phyloP scores from a whole-genome alignment of 1,284 basidiomycete species.

The Irpex lacteus region DNA sequence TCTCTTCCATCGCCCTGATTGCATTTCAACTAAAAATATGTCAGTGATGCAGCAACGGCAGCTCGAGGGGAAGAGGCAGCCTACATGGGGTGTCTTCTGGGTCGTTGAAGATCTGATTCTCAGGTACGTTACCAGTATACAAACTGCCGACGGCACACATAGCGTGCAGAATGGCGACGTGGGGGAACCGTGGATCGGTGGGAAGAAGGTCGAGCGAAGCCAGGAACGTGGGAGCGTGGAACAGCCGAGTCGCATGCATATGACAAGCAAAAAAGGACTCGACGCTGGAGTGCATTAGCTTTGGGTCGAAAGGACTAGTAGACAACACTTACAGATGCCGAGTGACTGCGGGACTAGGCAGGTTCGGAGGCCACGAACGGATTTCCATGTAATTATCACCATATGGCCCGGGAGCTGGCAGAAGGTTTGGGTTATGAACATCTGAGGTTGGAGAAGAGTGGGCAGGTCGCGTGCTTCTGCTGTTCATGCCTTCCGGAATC shows the following conservation, averaged over 20 bases:
- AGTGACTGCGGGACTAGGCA: slow-evolving; percentile 58
- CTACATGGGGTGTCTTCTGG: slow-evolving; percentile 29
- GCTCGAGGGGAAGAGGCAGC: slow-evolving; percentile 1
- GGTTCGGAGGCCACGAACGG: slow-evolving; percentile 59
- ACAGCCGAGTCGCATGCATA: slow-evolving; percentile 61
- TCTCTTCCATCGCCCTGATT: slow-evolving; percentile 47
- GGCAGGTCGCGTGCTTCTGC: neutral
- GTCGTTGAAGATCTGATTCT: slow-evolving; percentile 38
- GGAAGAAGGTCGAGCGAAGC: slow-evolving; percentile 61
- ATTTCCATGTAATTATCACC: slow-evolving; percentile 34
- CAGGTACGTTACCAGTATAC: slow-evolving; percentile 58
- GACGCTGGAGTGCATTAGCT: slow-evolving; percentile 39
- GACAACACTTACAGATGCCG: slow-evolving; percentile 53
- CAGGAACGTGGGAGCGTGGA: slow-evolving; percentile 66
- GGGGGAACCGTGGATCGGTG: slow-evolving; percentile 70
- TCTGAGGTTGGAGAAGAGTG: neutral
- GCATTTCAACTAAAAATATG: slow-evolving; percentile 5
- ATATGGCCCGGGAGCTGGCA: neutral
- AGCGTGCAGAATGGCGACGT: slow-evolving; percentile 63
- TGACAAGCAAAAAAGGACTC: slow-evolving; percentile 74
- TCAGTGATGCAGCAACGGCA: neutral
- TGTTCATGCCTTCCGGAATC: neutral
- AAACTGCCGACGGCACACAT: slow-evolving; percentile 74
- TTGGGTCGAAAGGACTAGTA: neutral
- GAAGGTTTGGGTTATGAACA: neutral